A percentile compares a stretch with the other conserved stretches of the same genome.
These are phyloP conservation scores for Colletotrichum coccodes DNA, from an alignment of 2,329 filamentous ascomycete genomes.

Conservation along the genomic window DNA sequence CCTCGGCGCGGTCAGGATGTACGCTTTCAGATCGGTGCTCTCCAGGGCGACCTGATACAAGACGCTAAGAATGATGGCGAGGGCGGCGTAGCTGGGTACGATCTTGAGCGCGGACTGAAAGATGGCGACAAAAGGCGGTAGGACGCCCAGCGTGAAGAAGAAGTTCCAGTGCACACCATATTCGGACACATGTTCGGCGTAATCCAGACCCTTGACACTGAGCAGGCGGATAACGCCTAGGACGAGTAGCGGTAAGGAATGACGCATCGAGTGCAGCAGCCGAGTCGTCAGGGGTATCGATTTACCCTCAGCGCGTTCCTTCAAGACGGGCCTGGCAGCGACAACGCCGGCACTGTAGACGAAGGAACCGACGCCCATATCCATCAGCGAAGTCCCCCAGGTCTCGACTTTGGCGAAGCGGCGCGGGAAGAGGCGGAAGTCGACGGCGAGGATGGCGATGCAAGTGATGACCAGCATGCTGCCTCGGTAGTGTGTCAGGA, in stretches of 20 bases:
- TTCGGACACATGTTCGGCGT: conserved; percentile 96
- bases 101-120: conserved; percentile 78
- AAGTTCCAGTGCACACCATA: conserved; percentile 99
- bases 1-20: conserved; percentile 84
- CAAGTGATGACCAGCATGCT: conserved; percentile 93
- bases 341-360: conserved; percentile 94
- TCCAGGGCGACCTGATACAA: conserved; percentile 82
- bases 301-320: conserved; percentile 67
- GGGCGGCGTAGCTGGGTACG: conserved; percentile 79
- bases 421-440: conserved; percentile 92
- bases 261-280: conserved; percentile 75
- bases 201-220: conserved; percentile 93
- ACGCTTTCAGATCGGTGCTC: conserved; percentile 81
- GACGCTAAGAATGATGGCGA: conserved; percentile 76
- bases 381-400: conserved; percentile 99
- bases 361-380: conserved; percentile 95
- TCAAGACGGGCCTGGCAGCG: conserved; percentile 84
- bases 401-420: conserved; percentile 98
- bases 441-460: conserved; percentile 93
- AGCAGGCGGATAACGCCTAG: conserved; percentile 84
- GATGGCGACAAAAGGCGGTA: conserved; percentile 88
- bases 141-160: conserved; percentile 92
- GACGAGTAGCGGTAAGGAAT: conserved; percentile 83
- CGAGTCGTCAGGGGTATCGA: conserved; percentile 63
- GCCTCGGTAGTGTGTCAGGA: conserved; percentile 90